Evolutionary conservation across 2,329 filamentous ascomycete genomes (phyloP).

Genomic region (Westerdykella sp.): DNA sequence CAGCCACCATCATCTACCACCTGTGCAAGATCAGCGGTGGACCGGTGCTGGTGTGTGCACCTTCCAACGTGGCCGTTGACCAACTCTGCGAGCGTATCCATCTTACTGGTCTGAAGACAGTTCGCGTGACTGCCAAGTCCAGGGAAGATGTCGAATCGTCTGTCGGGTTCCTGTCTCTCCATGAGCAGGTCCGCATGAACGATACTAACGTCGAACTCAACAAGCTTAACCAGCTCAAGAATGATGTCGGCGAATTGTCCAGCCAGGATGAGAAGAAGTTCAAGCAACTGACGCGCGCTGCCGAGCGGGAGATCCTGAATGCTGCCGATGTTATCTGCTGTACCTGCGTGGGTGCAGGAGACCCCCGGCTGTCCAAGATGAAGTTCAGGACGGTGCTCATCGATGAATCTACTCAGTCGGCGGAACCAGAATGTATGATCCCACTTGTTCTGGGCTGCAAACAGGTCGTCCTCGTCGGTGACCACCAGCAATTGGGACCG

Average conservation of each 20-base stretch:
- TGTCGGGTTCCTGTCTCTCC: constrained; percentile 88
- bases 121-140: constrained; percentile 97
- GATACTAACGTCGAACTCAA: constrained; percentile 90
- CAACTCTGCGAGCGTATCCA: constrained; percentile 97
- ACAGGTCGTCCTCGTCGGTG: constrained; percentile 96
- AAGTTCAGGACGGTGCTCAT: constrained; percentile 98
- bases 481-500: constrained; percentile 94
- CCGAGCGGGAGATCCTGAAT: constrained; percentile 88
- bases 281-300: constrained; percentile 88
- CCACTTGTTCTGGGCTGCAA: constrained; percentile 95
- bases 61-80: constrained; percentile 96
- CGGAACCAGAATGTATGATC: constrained; percentile 98
- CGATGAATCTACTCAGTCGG: constrained; percentile 96
- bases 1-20: constrained; percentile 97
- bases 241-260: constrained; percentile 81
- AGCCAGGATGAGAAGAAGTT: constrained; percentile 98
- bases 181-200: constrained; percentile 96
- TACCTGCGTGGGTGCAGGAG: constrained; percentile 94
- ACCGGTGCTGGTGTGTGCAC: constrained; percentile 92
- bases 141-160: constrained; percentile 98
- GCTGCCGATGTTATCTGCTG: constrained; percentile 98
- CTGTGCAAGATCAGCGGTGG: constrained; percentile 91
- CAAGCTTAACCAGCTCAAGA: constrained; percentile 90
- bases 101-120: constrained; percentile 88
- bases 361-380: constrained; percentile 91